These are phyloP conservation scores for Primulina huaijiensis DNA, from an alignment of 257 asterid genomes.

Conservation along the genomic window DNA sequence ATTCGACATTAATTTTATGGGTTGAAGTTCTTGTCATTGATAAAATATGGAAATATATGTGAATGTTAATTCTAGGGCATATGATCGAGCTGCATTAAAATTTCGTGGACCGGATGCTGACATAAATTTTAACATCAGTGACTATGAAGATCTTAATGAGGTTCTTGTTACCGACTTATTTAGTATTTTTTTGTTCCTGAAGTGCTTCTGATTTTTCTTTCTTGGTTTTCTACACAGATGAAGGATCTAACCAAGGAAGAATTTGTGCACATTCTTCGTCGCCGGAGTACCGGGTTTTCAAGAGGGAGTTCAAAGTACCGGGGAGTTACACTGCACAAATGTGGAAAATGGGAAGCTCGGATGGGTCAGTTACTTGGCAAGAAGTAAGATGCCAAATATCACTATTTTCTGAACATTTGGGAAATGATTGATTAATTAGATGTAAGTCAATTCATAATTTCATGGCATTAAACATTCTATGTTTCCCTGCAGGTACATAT, in stretches of 20 bases:
- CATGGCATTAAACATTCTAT: slow-evolving; percentile 1
- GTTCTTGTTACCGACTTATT: slow-evolving; percentile 30
- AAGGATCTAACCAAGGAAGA: slow-evolving; percentile 82
- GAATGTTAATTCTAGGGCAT: slow-evolving; percentile 57
- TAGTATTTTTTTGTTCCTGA: not conserved
- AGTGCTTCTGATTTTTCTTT: slow-evolving; percentile 23
- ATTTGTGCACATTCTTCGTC: slow-evolving; percentile 89
- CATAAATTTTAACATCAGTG: slow-evolving; percentile 72
- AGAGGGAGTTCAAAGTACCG: slow-evolving; percentile 94
- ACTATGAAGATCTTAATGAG: slow-evolving; percentile 80
- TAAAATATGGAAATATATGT: slow-evolving; percentile 16
- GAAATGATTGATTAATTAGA: no score
- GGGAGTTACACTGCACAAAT: slow-evolving; percentile 93
- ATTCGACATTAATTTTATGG: slow-evolving; percentile 13
- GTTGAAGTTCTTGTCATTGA: slow-evolving; percentile 10
- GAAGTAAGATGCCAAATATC: slow-evolving; percentile 51
- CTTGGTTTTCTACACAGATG: slow-evolving; percentile 47
- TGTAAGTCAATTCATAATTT: not conserved
- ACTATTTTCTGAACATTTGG: not conserved
- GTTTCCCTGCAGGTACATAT: slow-evolving; percentile 71
- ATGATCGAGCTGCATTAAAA: slow-evolving; percentile 92
- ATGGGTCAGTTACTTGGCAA: slow-evolving; percentile 99
- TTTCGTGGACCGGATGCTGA: slow-evolving; percentile 95
- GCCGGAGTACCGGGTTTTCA: slow-evolving; percentile 90
- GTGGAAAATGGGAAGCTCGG: slow-evolving; percentile 99